phyloP scores from a whole-genome alignment of 192 early-diverging fungal genomes.

The Coemansia sp. region DNA sequence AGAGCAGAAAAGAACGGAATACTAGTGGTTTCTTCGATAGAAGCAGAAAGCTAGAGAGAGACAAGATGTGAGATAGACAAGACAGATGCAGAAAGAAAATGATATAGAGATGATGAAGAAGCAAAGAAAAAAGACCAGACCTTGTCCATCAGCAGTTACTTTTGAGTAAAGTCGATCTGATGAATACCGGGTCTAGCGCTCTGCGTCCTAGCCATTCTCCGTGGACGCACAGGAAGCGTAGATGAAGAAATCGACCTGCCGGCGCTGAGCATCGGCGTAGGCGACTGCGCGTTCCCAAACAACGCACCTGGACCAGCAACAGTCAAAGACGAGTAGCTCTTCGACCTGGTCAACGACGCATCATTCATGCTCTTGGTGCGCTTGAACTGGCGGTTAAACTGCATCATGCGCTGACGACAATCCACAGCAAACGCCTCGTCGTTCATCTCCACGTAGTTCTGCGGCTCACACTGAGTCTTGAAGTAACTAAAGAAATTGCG shows the following conservation, averaged over 20 bases:
- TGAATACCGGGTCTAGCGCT: slow-evolving; percentile 47
- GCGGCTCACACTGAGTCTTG: slow-evolving; percentile 65
- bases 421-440: slow-evolving; percentile 58
- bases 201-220: slow-evolving; percentile 37
- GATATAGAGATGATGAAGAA: background rate
- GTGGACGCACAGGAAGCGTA: slow-evolving; percentile 24
- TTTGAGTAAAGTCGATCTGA: slow-evolving; percentile 34
- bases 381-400: slow-evolving; percentile 57
- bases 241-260: slow-evolving; percentile 19
- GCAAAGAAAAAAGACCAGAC: background rate
- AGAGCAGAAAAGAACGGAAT: background rate
- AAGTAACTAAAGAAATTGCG: slow-evolving; percentile 63
- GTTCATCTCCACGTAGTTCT: slow-evolving; percentile 79
- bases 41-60: background rate
- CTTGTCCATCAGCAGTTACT: background rate
- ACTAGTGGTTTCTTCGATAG: no score
- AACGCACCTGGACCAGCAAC: slow-evolving; percentile 6
- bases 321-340: slow-evolving; percentile 11
- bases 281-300: slow-evolving; percentile 27
- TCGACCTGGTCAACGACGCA: slow-evolving; percentile 17
- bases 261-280: slow-evolving; percentile 13
- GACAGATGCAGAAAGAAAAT: background rate
- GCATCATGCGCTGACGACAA: slow-evolving; percentile 49
- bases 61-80: background rate
- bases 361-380: slow-evolving; percentile 56